Percentiles rank a stretch among this genome's conserved stretches.
These are phyloP conservation scores for Solanum gracilifrons DNA, from an alignment of 257 asterid species.

Conservation along the genomic window DNA sequence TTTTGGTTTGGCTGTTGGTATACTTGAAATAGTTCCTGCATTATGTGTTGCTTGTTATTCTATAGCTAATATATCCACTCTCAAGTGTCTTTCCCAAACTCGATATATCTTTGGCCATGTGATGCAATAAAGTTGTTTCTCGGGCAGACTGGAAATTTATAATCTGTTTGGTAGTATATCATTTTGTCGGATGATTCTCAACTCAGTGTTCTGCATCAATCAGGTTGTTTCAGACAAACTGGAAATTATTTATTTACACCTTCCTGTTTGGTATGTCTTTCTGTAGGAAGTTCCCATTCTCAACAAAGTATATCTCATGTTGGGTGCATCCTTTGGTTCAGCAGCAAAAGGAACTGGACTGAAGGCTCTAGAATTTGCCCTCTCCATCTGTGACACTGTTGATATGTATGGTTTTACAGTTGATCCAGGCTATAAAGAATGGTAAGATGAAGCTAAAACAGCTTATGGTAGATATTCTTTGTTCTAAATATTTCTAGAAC, in stretches of 20 bases:
- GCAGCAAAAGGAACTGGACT: conserved; percentile 97
- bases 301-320: conserved; percentile 51
- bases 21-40: neutral
- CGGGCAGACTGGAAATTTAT: neutral
- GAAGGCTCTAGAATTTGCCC: conserved; percentile 98
- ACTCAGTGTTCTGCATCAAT: conserved; percentile 29
- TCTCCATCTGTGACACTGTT: conserved; percentile 85
- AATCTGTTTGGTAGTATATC: neutral
- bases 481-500: neutral
- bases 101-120: neutral
- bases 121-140: neutral
- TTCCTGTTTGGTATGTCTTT: conserved; percentile 3
- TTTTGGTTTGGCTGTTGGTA: neutral
- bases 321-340: conserved; percentile 64
- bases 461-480: neutral
- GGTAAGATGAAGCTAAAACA: conserved; percentile 14
- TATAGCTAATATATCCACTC: neutral
- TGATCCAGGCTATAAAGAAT: conserved; percentile 96
- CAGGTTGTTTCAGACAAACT: neutral
- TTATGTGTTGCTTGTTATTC: neutral
- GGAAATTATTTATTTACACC: neutral
- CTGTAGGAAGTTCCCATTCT: conserved; percentile 52
- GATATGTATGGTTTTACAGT: conserved; percentile 99
- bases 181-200: conserved; percentile 35
- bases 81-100: neutral